Evolutionary conservation across 2,329 filamentous ascomycete genomes (phyloP), one percentile per base, ranked within the genome.

Genomic region (Davidsoniella neocaledoniae): DNA sequence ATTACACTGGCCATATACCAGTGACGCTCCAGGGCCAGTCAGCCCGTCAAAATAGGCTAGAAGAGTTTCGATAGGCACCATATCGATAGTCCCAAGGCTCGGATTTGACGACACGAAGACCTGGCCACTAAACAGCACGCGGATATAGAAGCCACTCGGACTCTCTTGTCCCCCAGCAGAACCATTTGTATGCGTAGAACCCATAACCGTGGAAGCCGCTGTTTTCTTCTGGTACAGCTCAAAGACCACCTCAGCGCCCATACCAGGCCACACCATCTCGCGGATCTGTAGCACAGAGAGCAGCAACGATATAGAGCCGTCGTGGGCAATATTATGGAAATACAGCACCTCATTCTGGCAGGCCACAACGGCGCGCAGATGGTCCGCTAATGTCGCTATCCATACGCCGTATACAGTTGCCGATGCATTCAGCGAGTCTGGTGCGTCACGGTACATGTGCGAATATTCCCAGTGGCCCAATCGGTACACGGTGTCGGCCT

Each of bases 391-490:
- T 62, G 90, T 83, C 0, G 79, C 82, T 14, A 86, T 60, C 74
- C 77, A 91, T 3, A 90, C 77, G 4, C 85, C 85, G 56, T 77
- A 82, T 2, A 72, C 74, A 0, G 71, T 71, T 0, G 69, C 67
- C 36, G 77, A 77, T 0, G 80, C 79, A 0, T 68, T 68, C 0
- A 93, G 70, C 1, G 79, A 80, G 14, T 69, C 61, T 0, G 71
- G 65, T 0, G 76, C 68, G 56, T 83, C 81, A 49, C 86, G 81
- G 63, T 86, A 86, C 49, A 86, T 75, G 58, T 80, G 82, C 12
- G 74, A 79, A 66, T 91, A 91, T 62, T 91, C 86, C 69, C 83
- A 90, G 56, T 87, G 72, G 0, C 84, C 85, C 0, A 88, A 63
- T 6, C 85, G 73, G 61, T 86, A 90, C 6, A 88, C 83, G 1